Evolutionary conservation across 169 alveolate species (phyloP), one percentile per base, ranked within the genome.

Genomic region (Eimeria zaria): DNA sequence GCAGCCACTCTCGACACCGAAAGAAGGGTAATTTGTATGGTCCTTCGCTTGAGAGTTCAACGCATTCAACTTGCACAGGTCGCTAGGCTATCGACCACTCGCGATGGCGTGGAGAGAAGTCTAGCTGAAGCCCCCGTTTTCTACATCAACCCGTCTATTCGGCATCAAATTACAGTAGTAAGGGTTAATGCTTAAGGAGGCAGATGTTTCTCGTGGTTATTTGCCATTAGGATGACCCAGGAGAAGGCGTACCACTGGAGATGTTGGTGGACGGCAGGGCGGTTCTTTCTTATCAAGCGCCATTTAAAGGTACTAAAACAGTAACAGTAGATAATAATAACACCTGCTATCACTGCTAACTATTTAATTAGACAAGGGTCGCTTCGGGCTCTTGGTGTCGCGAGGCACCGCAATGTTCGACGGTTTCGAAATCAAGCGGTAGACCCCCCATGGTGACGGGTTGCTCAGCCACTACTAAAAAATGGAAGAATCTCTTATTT

Each of bases 101-200:
- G 44, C 64, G 96, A 53, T 41, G 96, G 94, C 69, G 64, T 33
- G 6, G 81, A 88, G 8, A 2, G 67, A 20, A 51, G 51, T 46
- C 62, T 93, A 24, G 14, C 64, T 4, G 89, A 93, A 51, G 83
- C 76, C 53, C 91, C 83, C 0, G 39, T 93, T 27, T 83, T 76
- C n/a, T 93, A 93, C 94, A 30, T 96, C 1, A 80, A 96, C 67
- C 97, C 97, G 0, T 36, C 87, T 24, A 81, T 96, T 58, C 93
- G 97, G 1, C 96, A 96, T 74, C 41, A 96, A 67, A 20, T 96
- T 24, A 89, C 94, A 2, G 95, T 96, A 0, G 97, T 96, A 55
- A 83, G 94, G 9, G 8, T 87, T 58, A 16, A 20, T 4, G 44
- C 0, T n/a, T 30, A 7, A 18, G 24, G 64, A 3, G 27, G 44